Conservation (phyloP, 1,139 yeast genomes). For the Blastobotrys arbuscula region DNA sequence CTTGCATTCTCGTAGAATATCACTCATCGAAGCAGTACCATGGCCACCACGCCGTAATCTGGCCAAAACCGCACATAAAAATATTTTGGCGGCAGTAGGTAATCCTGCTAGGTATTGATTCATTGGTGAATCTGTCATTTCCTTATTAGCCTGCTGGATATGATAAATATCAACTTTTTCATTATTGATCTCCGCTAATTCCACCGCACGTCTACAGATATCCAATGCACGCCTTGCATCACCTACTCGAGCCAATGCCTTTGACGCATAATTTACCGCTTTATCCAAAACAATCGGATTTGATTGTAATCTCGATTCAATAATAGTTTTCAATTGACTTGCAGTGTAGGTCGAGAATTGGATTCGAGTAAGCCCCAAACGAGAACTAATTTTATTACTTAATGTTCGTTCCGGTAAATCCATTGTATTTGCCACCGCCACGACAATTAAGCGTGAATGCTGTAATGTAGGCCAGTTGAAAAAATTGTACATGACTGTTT, state of each 20-base stretch:
- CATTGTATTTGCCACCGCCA: conserved; percentile 97
- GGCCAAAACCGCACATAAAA: conserved; percentile 61
- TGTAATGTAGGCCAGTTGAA: conserved; percentile 94
- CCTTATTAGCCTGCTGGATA: conserved; percentile 72
- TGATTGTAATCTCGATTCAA: conserved; percentile 60
- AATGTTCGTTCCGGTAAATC: conserved; percentile 87
- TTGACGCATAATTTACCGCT: conserved; percentile 86
- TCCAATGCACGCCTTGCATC: conserved; percentile 93
- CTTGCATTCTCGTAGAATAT: conserved; percentile 70
- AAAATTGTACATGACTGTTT: conserved; percentile 88
- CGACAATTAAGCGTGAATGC: conserved; percentile 72
- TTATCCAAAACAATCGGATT: conserved; percentile 52
- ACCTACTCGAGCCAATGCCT: conserved; percentile 95
- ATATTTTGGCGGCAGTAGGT: conserved; percentile 64
- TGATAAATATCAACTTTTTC: conserved; percentile 60
- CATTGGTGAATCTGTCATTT: conserved; percentile 71
- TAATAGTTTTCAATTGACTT: conserved; percentile 69
- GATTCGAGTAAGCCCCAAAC: conserved; percentile 82
- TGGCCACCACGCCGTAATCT: conserved; percentile 63
- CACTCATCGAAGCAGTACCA: conserved; percentile 70
- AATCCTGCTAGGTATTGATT: conserved; percentile 52
- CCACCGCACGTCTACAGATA: conserved; percentile 86
- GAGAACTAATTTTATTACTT: conserved; percentile 83
- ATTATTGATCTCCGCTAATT: conserved; percentile 57
- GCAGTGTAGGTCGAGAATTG: conserved; percentile 87